Base-by-base conservation (phyloP, 2,329 filamentous ascomycete genomes). In the Myotisia sp. region DNA sequence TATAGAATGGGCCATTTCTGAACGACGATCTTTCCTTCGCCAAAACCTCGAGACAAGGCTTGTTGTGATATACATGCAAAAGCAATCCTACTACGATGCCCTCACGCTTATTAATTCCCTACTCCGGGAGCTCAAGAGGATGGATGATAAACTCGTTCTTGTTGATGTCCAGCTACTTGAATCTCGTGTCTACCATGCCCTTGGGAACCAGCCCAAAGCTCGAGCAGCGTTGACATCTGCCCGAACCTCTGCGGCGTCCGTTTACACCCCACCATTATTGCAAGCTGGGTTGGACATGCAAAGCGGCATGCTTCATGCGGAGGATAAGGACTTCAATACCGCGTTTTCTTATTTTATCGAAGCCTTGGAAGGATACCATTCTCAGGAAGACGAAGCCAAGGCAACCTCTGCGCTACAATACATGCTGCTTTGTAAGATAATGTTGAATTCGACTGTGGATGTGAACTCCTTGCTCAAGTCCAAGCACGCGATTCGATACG, bases 361-460 rank as follows among this genome's bases (percentile, higher is more conserved):
- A 65, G 90, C 92, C 2, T 75, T 98, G 43, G 90, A 98, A 56
- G 90, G 90, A 40, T 98, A 95, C 62, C 84, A 90, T 62, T 78
- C 79, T 29, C 85, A 92, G 58, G 90, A 98, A 47, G 85, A 93
- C 55, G 66, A 76, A 24, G 65, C 70, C 44, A 85, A 86, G 62
- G 90, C 92, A n/a, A 92, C 87, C n/a, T 83, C 87, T 8, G 85
- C 90, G 7, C 68, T 98, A 45, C 90, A 98, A 67, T 98, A 98
- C 69, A 98, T 98, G 90, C 74, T 98, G 36, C 76, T 98, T 22
- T 95, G 90, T 76, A 98, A 98, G 68, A 90, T 98, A 59, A 98
- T 98, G 92, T 71, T 98, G 48, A 98, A 98, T 63, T 70, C 92
- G 26, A 84, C 76, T 45, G 86, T 95, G 65, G 92, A 98, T 58